Evolutionary conservation across 441 rosid species (phyloP).

Genomic region (Gossypium lobatum): DNA sequence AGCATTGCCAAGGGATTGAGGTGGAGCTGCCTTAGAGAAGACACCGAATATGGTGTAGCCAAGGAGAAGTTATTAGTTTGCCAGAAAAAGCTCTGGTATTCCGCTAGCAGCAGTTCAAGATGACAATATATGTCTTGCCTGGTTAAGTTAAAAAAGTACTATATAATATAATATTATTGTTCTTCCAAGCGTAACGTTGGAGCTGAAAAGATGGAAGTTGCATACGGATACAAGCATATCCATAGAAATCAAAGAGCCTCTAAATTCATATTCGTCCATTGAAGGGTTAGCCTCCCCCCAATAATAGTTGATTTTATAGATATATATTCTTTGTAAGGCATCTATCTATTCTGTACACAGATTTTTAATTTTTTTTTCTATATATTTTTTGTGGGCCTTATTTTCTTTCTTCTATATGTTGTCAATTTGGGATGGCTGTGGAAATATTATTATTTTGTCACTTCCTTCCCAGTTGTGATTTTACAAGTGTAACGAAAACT

Average conservation of each 20-base stretch:
- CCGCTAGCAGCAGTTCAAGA: constrained; percentile 44
- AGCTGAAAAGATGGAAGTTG: constrained; percentile 7
- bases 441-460: background rate
- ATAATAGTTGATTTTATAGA: constrained; percentile 21
- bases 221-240: background rate
- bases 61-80: constrained; percentile 81
- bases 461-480: background rate
- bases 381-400: background rate
- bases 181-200: background rate
- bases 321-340: constrained; percentile 24
- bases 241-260: constrained; percentile 15
- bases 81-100: constrained; percentile 90
- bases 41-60: constrained; percentile 54
- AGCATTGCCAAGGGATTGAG: constrained; percentile 69
- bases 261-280: constrained; percentile 13
- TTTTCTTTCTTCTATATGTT: background rate
- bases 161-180: background rate
- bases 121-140: constrained; percentile 13
- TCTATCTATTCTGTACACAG: background rate
- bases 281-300: constrained; percentile 14
- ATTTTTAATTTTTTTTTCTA: too few species aligned
- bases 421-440: background rate
- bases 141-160: background rate
- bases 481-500: background rate
- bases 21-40: constrained; percentile 81